Conservation (phyloP, 345 rosid species). For the Garcia nutans region DNA sequence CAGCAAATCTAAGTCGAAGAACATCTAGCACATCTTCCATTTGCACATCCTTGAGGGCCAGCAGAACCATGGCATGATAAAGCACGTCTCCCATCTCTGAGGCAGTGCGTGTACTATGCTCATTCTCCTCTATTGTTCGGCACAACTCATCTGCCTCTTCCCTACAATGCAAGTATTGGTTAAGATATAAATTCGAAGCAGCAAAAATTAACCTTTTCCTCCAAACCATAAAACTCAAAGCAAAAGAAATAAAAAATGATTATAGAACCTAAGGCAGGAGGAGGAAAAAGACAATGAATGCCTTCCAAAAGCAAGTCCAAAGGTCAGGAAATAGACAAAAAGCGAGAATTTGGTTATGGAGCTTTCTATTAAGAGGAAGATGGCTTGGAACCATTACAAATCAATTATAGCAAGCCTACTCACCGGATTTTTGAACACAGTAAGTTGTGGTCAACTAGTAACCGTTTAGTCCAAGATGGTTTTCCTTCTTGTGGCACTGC, state of each 20-base stretch:
- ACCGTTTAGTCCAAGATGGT: constrained; percentile 72
- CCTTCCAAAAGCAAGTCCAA: background rate
- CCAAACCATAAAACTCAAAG: background rate
- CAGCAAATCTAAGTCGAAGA: constrained; percentile 57
- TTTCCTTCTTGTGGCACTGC: constrained; percentile 52
- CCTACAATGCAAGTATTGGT: constrained; percentile 28
- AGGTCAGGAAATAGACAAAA: background rate
- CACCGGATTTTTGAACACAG: constrained; percentile 83
- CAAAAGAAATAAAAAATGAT: background rate
- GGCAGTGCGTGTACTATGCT: constrained; percentile 52
- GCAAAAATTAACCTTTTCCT: background rate
- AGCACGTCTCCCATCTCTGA: constrained; percentile 85
- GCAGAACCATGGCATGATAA: constrained; percentile 74
- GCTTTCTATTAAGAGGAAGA: background rate
- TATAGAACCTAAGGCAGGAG: background rate
- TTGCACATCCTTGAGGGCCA: constrained; percentile 50
- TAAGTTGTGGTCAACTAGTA: constrained; percentile 46
- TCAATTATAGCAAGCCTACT: background rate
- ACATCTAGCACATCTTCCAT: constrained; percentile 60
- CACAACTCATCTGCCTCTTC: constrained; percentile 90
- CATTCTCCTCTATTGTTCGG: constrained; percentile 67
- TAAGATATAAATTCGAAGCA: background rate
- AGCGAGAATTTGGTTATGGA: background rate
- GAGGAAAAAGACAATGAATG: too few relatives aligned
- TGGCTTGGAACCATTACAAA: background rate